A percentile compares a stretch with the other conserved stretches of the same genome.
Evolutionary conservation across 2,329 filamentous ascomycete genomes (phyloP).

Genomic region (Pezizomycotina sp.): DNA sequence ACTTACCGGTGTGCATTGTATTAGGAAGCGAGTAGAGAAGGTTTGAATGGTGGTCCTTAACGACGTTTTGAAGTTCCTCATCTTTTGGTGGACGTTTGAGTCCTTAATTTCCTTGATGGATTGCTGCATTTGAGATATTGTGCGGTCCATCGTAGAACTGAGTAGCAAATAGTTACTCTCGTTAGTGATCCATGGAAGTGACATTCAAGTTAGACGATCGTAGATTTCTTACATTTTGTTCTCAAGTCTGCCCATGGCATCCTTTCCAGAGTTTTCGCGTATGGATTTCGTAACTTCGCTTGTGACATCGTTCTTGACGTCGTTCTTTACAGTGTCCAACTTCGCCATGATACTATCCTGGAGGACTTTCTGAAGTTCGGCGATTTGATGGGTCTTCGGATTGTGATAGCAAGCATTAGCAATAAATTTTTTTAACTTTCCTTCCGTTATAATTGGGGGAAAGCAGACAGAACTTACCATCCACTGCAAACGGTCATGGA

Average conservation of each 20-base stretch:
- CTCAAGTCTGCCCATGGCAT: slow-evolving; percentile 31
- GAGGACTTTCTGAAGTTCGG: slow-evolving; percentile 31
- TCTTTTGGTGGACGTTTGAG: no score
- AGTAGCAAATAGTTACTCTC: no score
- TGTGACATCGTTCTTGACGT: slow-evolving; percentile 10
- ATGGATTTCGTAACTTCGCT: slow-evolving; percentile 14
- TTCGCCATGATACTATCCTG: slow-evolving; percentile 39
- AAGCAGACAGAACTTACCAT: slow-evolving; percentile 28
- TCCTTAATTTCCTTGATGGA: no score
- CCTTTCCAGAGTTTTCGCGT: slow-evolving; percentile 27
- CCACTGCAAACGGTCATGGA: slow-evolving; percentile 66
- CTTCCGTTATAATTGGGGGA: neutral
- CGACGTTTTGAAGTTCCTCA: slow-evolving; percentile 19
- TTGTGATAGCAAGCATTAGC: slow-evolving; percentile 31
- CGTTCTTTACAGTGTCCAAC: slow-evolving; percentile 39
- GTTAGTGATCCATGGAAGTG: no score
- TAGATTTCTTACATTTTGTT: slow-evolving; percentile 39
- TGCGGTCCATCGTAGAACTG: no score
- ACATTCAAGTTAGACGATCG: no score
- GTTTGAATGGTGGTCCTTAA: slow-evolving; percentile 21
- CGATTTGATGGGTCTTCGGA: slow-evolving; percentile 18
- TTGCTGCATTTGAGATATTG: no score
- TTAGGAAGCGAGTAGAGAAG: slow-evolving; percentile 20
- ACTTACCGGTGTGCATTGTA: slow-evolving; percentile 19
- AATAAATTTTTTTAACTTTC: no score